Evolutionary conservation across 2,329 filamentous ascomycete species (phyloP).

Genomic region (Cladophialophora bantiana): DNA sequence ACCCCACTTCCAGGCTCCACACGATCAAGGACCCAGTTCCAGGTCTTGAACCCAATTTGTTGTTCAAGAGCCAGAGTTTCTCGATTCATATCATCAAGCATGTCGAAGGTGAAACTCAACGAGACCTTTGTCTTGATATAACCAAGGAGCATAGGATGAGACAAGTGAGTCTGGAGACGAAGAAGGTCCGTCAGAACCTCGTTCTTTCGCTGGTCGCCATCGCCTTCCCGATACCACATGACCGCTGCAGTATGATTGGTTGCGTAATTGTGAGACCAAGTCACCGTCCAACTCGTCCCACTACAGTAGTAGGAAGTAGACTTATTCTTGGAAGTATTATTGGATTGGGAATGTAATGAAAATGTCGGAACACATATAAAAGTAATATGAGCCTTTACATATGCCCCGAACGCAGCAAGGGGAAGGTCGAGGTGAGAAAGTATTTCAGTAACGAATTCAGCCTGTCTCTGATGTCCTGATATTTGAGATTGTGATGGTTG

Average conservation of each 20-base stretch:
- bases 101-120: slow-evolving; percentile 35
- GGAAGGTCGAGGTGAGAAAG: slow-evolving; percentile 27
- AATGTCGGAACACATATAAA: slow-evolving; percentile 31
- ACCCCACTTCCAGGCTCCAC: slow-evolving; percentile 17
- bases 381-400: slow-evolving; percentile 33
- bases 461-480: slow-evolving; percentile 22
- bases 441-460: slow-evolving; percentile 31
- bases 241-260: slow-evolving; percentile 34
- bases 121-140: slow-evolving; percentile 37
- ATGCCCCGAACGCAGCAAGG: slow-evolving; percentile 34
- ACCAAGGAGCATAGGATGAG: slow-evolving; percentile 37
- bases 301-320: slow-evolving; percentile 29
- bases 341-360: neutral
- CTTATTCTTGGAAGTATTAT: slow-evolving; percentile 11
- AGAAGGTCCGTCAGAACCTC: slow-evolving; percentile 34
- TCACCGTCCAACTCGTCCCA: slow-evolving; percentile 35
- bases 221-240: slow-evolving; percentile 36
- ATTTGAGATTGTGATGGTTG: slow-evolving; percentile 15
- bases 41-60: slow-evolving; percentile 34
- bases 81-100: slow-evolving; percentile 37
- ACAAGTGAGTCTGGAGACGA: slow-evolving; percentile 30
- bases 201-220: slow-evolving; percentile 30
- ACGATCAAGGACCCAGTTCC: slow-evolving; percentile 37
- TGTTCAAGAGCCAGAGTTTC: slow-evolving; percentile 36
- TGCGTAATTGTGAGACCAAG: slow-evolving; percentile 30